These are phyloP conservation scores for Fistulina hepatica DNA, from an alignment of 1,284 basidiomycete genomes.

Conservation along the genomic window DNA sequence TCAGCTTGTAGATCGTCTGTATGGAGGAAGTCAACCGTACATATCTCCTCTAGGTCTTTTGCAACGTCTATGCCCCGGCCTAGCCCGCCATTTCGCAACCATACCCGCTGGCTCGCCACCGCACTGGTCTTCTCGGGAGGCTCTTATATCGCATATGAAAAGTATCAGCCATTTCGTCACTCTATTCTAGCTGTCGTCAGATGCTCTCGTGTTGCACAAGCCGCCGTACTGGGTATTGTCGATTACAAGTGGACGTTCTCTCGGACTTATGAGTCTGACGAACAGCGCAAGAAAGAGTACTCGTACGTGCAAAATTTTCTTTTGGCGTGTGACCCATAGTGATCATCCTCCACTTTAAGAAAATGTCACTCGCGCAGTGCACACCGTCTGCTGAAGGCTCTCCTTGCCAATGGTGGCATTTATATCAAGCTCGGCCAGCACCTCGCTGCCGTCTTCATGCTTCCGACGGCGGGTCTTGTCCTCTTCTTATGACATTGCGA, in stretches of 20 bases:
- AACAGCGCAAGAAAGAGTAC: conserved; percentile 45
- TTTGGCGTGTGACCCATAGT: background rate
- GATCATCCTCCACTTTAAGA: conserved; percentile 6
- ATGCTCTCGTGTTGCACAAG: conserved; percentile 64
- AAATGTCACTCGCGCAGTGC: conserved; percentile 79
- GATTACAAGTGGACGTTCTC: conserved; percentile 82
- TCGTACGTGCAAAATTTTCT: conserved; percentile 24
- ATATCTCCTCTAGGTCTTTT: no score
- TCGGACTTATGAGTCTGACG: conserved; percentile 43
- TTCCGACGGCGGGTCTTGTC: no score
- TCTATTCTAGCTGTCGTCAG: conserved; percentile 52
- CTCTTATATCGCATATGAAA: conserved; percentile 43
- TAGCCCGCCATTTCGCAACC: no score
- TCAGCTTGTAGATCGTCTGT: no score
- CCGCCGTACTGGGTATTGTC: conserved; percentile 54
- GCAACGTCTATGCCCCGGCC: no score
- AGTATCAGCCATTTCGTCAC: conserved; percentile 55
- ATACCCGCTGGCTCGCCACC: no score
- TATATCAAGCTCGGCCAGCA: conserved; percentile 94
- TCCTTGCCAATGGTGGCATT: conserved; percentile 78
- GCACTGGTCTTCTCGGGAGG: conserved; percentile 26
- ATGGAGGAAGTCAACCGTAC: no score
- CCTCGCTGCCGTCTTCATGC: conserved; percentile 58
- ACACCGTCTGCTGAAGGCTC: conserved; percentile 60
- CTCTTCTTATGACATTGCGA: no score